These are phyloP conservation scores for Moricandia arvensis DNA, from an alignment of 345 rosid species.

Conservation along the genomic window DNA sequence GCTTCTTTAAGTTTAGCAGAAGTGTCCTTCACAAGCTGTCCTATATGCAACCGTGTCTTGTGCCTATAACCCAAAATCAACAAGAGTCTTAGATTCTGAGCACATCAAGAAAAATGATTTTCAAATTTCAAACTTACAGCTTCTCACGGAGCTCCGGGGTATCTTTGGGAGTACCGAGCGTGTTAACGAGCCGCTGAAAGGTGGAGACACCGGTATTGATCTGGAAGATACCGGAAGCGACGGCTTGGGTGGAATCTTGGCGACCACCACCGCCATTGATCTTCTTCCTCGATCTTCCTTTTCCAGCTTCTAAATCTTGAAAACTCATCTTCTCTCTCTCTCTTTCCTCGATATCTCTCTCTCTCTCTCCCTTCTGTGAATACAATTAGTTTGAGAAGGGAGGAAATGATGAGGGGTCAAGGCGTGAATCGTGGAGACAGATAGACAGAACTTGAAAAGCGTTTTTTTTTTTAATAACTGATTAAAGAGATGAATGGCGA, in stretches of 20 bases:
- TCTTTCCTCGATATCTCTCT: no score
- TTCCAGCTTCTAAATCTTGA: slow-evolving; percentile 77
- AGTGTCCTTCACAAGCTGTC: slow-evolving; percentile 91
- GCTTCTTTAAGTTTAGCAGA: slow-evolving; percentile 91
- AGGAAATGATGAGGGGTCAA: slow-evolving; percentile 8
- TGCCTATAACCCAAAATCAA: slow-evolving; percentile 45
- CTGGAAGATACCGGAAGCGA: slow-evolving; percentile 95
- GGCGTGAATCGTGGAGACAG: slow-evolving; percentile 38
- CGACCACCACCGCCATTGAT: slow-evolving; percentile 61
- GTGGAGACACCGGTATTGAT: slow-evolving; percentile 94
- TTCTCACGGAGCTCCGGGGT: slow-evolving; percentile 94
- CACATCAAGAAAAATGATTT: no score
- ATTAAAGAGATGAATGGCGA: slow-evolving; percentile 5
- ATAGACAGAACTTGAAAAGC: slow-evolving; percentile 7
- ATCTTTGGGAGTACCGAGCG: slow-evolving; percentile 96
- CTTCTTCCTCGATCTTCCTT: slow-evolving; percentile 53
- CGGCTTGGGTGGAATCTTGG: slow-evolving; percentile 82
- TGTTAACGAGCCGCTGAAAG: slow-evolving; percentile 86
- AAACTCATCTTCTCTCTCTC: slow-evolving; percentile 75
- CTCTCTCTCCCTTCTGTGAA: background rate
- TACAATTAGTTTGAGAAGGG: background rate
- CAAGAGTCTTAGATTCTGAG: no score
- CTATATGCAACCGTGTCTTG: slow-evolving; percentile 80
- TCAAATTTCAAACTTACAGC: slow-evolving; percentile 45
- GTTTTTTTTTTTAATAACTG: background rate